These are phyloP conservation scores for Zymoseptoria ardabiliae DNA, from an alignment of 2,329 filamentous ascomycete genomes.

Conservation along the genomic window DNA sequence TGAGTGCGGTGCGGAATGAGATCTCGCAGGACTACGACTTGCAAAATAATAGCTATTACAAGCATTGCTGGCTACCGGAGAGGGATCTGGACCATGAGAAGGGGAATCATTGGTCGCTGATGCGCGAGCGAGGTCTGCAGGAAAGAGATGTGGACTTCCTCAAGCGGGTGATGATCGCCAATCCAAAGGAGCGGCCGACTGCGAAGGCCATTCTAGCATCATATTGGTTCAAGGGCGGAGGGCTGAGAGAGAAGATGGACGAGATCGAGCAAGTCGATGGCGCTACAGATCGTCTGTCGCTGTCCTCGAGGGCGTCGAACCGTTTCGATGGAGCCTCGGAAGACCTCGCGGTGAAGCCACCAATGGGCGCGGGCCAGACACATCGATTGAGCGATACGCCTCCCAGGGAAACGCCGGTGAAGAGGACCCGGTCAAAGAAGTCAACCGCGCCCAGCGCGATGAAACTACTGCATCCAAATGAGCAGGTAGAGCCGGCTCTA, in stretches of 20 bases:
- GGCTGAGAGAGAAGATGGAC: background rate
- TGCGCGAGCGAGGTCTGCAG: conserved; percentile 16
- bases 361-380: background rate
- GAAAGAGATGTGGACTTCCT: conserved; percentile 22
- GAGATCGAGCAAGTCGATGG: background rate
- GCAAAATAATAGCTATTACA: conserved; percentile 17
- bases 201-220: conserved; percentile 18
- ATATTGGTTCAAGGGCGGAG: conserved; percentile 8
- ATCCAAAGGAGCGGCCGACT: conserved; percentile 21
- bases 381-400: background rate
- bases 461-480: background rate
- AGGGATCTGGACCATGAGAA: conserved; percentile 7
- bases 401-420: background rate
- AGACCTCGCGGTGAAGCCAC: background rate
- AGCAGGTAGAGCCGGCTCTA: background rate
- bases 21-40: conserved; percentile 25
- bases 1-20: conserved; percentile 15
- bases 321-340: background rate
- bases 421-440: background rate
- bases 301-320: background rate
- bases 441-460: background rate
- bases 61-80: conserved; percentile 15
- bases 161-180: conserved; percentile 18
- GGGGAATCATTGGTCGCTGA: conserved; percentile 19
- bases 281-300: background rate